These are phyloP conservation scores for Aspergillus ustus DNA, from an alignment of 2,329 filamentous ascomycete species.

Conservation along the genomic window DNA sequence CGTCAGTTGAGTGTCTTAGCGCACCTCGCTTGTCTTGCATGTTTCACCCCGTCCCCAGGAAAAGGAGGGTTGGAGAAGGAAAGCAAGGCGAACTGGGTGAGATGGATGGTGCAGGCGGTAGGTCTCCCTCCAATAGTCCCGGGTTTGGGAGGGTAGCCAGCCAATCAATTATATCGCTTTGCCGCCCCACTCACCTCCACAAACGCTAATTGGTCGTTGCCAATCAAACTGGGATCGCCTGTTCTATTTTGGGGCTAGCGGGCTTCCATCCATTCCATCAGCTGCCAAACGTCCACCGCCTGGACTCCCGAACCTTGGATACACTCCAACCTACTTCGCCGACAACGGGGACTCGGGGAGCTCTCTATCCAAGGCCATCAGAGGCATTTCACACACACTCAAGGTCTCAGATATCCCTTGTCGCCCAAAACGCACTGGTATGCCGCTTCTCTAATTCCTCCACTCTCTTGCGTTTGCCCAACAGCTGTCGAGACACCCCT, in stretches of 20 bases:
- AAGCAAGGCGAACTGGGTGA: constrained; percentile 8
- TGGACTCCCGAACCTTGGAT: constrained; percentile 12
- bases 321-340: constrained; percentile 5
- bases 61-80: background rate
- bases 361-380: constrained; percentile 5
- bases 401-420: constrained; percentile 3
- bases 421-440: constrained; percentile 18
- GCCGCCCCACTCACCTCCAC: background rate
- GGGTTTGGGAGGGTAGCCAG: constrained; percentile 13
- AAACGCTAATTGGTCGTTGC: constrained; percentile 16
- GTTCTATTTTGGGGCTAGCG: constrained; percentile 24
- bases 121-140: constrained; percentile 24
- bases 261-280: constrained; percentile 1
- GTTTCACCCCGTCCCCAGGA: background rate
- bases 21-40: constrained; percentile 12
- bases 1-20: background rate
- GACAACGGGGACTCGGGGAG: background rate
- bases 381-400: constrained; percentile 1
- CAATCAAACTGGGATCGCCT: constrained; percentile 3
- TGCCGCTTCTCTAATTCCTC: constrained; percentile 9
- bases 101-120: constrained; percentile 17
- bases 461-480: constrained; percentile 4
- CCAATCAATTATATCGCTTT: constrained; percentile 26
- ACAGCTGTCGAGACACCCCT: constrained; percentile 10
- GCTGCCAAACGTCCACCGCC: constrained; percentile 12